Percentiles rank a stretch among this genome's conserved stretches.
These are phyloP conservation scores for Iberis amara DNA, from an alignment of 441 rosid species.

Conservation along the genomic window DNA sequence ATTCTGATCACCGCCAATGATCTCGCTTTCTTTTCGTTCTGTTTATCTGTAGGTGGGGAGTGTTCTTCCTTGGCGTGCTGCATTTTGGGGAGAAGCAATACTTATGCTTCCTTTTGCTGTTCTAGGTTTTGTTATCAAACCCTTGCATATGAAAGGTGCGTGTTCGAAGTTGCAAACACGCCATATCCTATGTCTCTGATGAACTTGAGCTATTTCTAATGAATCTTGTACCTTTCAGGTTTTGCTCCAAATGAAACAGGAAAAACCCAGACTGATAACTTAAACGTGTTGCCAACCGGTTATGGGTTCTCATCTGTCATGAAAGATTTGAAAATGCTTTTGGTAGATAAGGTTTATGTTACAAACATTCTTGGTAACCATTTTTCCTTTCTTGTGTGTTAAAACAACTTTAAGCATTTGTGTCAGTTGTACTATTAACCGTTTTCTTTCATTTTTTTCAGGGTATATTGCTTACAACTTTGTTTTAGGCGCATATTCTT, in stretches of 20 bases:
- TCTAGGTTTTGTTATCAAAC: slow-evolving; percentile 79
- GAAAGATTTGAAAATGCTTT: slow-evolving; percentile 60
- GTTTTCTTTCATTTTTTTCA: slow-evolving; percentile 30
- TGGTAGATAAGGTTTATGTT: slow-evolving; percentile 64
- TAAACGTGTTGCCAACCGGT: slow-evolving; percentile 30
- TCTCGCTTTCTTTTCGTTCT: too few species aligned
- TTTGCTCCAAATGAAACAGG: slow-evolving; percentile 51
- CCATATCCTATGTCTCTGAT: background rate
- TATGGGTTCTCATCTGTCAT: slow-evolving; percentile 52
- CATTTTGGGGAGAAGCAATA: slow-evolving; percentile 89
- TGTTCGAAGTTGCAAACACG: slow-evolving; percentile 4
- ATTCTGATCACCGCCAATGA: too few species aligned
- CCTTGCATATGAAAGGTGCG: slow-evolving; percentile 72
- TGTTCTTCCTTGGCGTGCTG: slow-evolving; percentile 71
- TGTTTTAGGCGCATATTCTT: slow-evolving; percentile 91
- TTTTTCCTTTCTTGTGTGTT: slow-evolving; percentile 1
- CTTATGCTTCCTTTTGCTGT: slow-evolving; percentile 86
- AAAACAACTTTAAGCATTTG: background rate
- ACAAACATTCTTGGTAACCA: slow-evolving; percentile 74
- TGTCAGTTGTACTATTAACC: slow-evolving; percentile 3
- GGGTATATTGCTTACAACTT: slow-evolving; percentile 84
- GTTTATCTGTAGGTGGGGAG: slow-evolving; percentile 54
- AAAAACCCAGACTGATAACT: slow-evolving; percentile 32
- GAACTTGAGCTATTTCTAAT: slow-evolving; percentile 22
- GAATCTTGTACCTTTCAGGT: slow-evolving; percentile 46